These are phyloP conservation scores for Thelonectria olida DNA, from an alignment of 2,329 filamentous ascomycete genomes.

Conservation along the genomic window DNA sequence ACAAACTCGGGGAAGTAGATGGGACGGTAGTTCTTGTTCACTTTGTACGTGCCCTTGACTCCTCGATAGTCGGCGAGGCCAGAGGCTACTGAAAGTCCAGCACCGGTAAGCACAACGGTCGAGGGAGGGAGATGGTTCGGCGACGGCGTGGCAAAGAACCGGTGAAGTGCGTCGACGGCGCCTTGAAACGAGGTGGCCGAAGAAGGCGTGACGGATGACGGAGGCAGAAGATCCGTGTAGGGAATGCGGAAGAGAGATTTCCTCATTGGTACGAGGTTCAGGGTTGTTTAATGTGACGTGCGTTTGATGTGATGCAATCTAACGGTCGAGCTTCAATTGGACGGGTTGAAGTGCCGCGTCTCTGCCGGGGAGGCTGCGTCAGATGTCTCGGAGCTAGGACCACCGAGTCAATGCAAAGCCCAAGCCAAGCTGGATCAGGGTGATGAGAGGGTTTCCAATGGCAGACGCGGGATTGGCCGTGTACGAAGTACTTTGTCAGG, in stretches of 20 bases:
- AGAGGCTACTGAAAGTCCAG: constrained; percentile 92
- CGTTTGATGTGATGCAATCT: not conserved
- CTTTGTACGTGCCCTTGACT: constrained; percentile 86
- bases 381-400: not conserved
- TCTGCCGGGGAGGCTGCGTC: not conserved
- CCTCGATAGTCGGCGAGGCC: constrained; percentile 94
- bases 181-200: constrained; percentile 75
- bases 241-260: constrained; percentile 87
- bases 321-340: no score
- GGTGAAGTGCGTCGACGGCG: constrained; percentile 78
- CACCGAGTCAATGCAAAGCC: not conserved
- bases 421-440: not conserved
- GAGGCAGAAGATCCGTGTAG: constrained; percentile 83
- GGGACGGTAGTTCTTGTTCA: constrained; percentile 89
- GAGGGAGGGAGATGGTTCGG: constrained; percentile 57
- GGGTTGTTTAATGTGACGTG: not conserved
- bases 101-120: constrained; percentile 73
- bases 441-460: constrained; percentile 33
- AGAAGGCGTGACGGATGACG: constrained; percentile 77
- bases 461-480: constrained; percentile 23
- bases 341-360: not conserved
- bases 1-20: constrained; percentile 95
- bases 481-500: not conserved
- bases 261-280: constrained; percentile 57
- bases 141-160: constrained; percentile 75